Evolutionary conservation across 768 basidiomycete species (phyloP), one percentile per base, ranked within the genome.

Genomic region (Inosperma sp.): DNA sequence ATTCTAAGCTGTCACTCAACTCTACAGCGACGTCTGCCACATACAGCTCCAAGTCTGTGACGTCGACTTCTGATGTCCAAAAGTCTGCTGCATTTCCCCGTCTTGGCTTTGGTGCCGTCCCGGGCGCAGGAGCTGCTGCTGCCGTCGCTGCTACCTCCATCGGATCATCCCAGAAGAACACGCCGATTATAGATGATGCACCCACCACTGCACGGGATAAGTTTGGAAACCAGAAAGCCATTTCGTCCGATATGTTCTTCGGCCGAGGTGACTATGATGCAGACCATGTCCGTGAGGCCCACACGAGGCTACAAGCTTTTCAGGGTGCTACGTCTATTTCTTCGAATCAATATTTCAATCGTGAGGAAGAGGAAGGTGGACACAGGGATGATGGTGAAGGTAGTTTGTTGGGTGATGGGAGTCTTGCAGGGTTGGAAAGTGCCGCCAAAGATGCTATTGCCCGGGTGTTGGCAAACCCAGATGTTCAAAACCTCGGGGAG

Each of bases 171-270:
- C 68, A 65, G 51, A 67, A 73, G 17, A 60, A 62, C 6, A 55
- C 63, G 2, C 56, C 69, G 3, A 62, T 68, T 2, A 65, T 40
- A 4, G 85, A 83, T 44, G 82, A 88, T 46, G 72, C 83, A 22
- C 82, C 84, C 0, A 93, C 82, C 4, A 81, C 80, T 14, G 95
- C 96, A 1, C 82, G 93, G 51, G 87, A 94, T 7, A 91, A 89
- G 60, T 99, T 98, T 65, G 90, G 92, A 2, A 67, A 62, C 52
- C 96, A 98, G 65, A 99, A 97, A 65, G 93, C 81, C 48, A 99
- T 99, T 65, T 97, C 94, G 5, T 95, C 93, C 3, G 96, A 98
- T 63, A 93, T 93, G 89, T 97, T 86, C 74, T 98, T 98, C 65
- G 92, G 86, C 19, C 81, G 95, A 34, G 87, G 88, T 42, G 67